These are phyloP conservation scores for Henckelia pumila DNA, from an alignment of 257 asterid species.

Conservation along the genomic window DNA sequence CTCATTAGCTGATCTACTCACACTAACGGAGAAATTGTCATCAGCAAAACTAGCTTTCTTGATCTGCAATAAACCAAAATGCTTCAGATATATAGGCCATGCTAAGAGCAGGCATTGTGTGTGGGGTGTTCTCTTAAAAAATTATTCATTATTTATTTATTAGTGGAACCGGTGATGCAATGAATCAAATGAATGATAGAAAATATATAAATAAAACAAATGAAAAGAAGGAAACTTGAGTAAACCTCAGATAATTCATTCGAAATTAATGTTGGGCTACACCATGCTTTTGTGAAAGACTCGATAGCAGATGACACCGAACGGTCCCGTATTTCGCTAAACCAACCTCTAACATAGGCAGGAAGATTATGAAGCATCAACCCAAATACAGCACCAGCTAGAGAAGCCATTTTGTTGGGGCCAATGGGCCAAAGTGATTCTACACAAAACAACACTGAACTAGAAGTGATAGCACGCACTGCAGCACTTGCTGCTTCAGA, in stretches of 20 bases:
- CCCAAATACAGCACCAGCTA: constrained; percentile 86
- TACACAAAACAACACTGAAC: constrained; percentile 57
- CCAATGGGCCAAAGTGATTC: constrained; percentile 80
- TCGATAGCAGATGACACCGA: constrained; percentile 78
- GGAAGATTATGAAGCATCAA: constrained; percentile 93
- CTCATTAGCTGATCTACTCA: constrained; percentile 95
- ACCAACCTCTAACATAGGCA: constrained; percentile 97
- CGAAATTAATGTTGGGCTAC: constrained; percentile 82
- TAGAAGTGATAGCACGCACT: constrained; percentile 55
- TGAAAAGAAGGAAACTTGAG: constrained; percentile 6
- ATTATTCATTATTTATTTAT: no score
- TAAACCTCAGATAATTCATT: constrained; percentile 86
- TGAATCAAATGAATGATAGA: no score
- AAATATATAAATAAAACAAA: background rate
- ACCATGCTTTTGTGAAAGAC: constrained; percentile 86
- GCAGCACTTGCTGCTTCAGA: constrained; percentile 80
- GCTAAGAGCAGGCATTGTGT: constrained; percentile 15
- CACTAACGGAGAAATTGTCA: constrained; percentile 82
- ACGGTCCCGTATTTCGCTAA: constrained; percentile 82
- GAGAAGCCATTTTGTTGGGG: constrained; percentile 70
- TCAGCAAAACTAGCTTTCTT: constrained; percentile 75
- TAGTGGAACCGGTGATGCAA: background rate
- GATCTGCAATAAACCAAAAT: constrained; percentile 56
- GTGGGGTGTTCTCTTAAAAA: no score
- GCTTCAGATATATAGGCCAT: constrained; percentile 19